Percentiles rank a stretch among this genome's conserved stretches.
Evolutionary conservation across 768 basidiomycete genomes (phyloP).

Genomic region (Russula sp.): DNA sequence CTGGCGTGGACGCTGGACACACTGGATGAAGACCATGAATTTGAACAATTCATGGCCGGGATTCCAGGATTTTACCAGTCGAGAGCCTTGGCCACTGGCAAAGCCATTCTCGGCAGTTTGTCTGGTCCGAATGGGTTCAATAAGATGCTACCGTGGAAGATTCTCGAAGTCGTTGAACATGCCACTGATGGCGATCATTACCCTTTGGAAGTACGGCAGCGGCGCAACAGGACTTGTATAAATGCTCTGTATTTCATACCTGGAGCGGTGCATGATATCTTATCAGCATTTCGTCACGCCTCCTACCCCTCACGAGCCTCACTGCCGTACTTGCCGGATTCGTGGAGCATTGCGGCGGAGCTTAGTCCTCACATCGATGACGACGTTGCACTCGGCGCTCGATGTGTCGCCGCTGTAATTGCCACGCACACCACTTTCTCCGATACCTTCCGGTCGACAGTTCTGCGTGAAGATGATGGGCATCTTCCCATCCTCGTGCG

Average conservation of each 20-base stretch:
- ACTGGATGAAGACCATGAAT: background rate
- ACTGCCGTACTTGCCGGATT: background rate
- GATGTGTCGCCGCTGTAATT: background rate
- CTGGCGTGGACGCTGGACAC: background rate
- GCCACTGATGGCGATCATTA: background rate
- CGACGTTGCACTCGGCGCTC: constrained; percentile 1
- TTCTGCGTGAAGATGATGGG: background rate
- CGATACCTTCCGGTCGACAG: background rate
- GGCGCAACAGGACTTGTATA: background rate
- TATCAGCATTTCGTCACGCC: background rate
- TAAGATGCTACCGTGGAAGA: background rate
- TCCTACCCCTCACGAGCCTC: background rate
- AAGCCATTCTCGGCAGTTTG: background rate
- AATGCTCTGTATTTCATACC: background rate
- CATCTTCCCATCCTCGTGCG: background rate
- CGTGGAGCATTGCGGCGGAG: background rate
- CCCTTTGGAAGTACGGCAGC: background rate
- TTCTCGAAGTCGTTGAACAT: background rate
- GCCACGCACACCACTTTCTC: background rate
- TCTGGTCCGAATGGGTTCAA: background rate
- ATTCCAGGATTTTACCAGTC: constrained; percentile 1
- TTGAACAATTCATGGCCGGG: background rate
- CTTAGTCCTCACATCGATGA: background rate
- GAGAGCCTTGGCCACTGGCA: background rate
- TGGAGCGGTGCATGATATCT: background rate